Conservation (phyloP, 495 filamentous ascomycete species). For the Aspergillus nanangensis region DNA sequence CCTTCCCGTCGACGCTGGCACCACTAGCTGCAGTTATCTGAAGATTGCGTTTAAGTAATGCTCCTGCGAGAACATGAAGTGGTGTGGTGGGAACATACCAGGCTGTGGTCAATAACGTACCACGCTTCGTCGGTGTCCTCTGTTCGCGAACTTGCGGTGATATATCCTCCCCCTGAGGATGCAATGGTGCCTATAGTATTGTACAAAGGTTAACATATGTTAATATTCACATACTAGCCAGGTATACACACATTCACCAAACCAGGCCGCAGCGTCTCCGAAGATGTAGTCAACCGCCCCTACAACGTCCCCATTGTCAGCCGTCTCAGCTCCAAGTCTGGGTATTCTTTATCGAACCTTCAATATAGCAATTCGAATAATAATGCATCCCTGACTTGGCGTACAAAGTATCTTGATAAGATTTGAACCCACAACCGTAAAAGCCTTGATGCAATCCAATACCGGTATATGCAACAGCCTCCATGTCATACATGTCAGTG, state of each 20-base stretch:
- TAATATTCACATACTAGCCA: too few species aligned
- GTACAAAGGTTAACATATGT: too few species aligned
- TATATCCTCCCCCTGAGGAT: conserved; percentile 41
- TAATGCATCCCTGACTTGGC: conserved; percentile 55
- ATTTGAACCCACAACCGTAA: conserved; percentile 54
- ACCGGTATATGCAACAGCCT: conserved; percentile 38
- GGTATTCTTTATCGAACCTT: conserved; percentile 29
- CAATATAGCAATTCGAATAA: conserved; percentile 52
- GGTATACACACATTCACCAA: conserved; percentile 53
- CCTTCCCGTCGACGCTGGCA: conserved; percentile 45
- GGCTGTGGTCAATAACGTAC: conserved; percentile 61
- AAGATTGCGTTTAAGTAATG: too few species aligned
- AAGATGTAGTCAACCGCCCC: conserved; percentile 61
- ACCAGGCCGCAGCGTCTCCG: conserved; percentile 61
- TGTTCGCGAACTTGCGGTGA: conserved; percentile 47
- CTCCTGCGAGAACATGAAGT: too few species aligned
- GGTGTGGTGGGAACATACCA: too few species aligned
- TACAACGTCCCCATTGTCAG: conserved; percentile 2
- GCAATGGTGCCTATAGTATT: too few species aligned
- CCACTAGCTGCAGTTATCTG: too few species aligned
- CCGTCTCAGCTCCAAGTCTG: too few species aligned
- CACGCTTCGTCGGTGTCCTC: conserved; percentile 44
- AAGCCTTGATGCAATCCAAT: conserved; percentile 49
- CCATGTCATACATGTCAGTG: too few species aligned
- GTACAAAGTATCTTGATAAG: conserved; percentile 63